phyloP scores from a whole-genome alignment of 371 early-diverging fungal genomes.

The Mortierella sp. region DNA sequence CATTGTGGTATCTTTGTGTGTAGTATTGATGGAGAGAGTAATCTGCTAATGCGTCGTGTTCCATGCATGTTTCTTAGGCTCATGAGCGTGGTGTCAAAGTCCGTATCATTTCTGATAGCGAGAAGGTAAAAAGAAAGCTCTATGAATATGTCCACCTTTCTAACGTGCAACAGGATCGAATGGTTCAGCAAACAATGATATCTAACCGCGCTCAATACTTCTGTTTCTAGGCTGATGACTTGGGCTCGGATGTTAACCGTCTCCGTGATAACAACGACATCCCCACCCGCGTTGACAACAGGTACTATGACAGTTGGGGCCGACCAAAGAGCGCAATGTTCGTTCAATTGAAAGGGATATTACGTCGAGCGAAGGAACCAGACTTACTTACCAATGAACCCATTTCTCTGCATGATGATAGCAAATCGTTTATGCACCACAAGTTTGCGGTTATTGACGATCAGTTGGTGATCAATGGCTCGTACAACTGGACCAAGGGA shows the following conservation, averaged over 20 bases:
- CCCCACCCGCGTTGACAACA: constrained; percentile 34
- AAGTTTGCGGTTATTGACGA: constrained; percentile 70
- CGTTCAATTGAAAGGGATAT: not conserved
- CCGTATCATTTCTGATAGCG: constrained; percentile 60
- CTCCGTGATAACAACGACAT: constrained; percentile 30
- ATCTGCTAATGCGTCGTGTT: not conserved
- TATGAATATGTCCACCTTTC: not conserved
- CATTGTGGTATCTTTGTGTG: not conserved
- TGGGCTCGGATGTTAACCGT: constrained; percentile 48
- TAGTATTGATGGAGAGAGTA: not conserved
- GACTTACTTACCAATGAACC: not conserved
- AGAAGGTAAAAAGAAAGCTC: constrained; percentile 32
- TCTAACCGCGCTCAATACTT: not conserved
- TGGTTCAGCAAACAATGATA: too few relatives aligned
- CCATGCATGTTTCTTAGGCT: constrained; percentile 51
- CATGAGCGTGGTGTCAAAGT: constrained; percentile 70
- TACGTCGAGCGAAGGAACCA: not conserved
- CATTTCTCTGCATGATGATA: constrained; percentile 12
- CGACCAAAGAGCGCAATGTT: not conserved
- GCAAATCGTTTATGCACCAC: constrained; percentile 71
- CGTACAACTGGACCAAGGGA: constrained; percentile 77
- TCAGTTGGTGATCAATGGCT: constrained; percentile 63
- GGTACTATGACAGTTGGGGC: constrained; percentile 16
- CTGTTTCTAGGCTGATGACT: constrained; percentile 36
- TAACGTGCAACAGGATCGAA: not conserved